A percentile compares a stretch with the other conserved stretches of the same genome.
Evolutionary conservation across 2,329 filamentous ascomycete species (phyloP).

Genomic region (Didymella lethalis): DNA sequence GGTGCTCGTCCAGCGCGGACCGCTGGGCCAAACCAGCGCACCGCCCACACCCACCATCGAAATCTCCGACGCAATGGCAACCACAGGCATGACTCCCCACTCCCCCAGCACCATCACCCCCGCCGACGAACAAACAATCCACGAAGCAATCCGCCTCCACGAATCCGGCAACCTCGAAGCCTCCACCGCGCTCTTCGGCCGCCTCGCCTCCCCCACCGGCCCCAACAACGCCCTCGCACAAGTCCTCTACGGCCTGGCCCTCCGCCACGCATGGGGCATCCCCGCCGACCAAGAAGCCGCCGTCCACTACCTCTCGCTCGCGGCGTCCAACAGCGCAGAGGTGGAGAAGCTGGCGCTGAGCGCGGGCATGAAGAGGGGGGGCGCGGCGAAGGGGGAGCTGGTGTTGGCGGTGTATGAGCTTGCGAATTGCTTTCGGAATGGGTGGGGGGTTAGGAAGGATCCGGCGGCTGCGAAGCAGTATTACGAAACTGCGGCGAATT

Average conservation of each 20-base stretch:
- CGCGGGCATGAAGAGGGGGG: constrained; percentile 90
- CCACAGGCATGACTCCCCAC: constrained; percentile 3
- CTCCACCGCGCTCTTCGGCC: constrained; percentile 86
- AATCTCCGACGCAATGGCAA: constrained; percentile 10
- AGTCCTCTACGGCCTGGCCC: constrained; percentile 90
- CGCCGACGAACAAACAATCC: constrained; percentile 68
- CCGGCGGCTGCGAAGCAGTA: constrained; percentile 86
- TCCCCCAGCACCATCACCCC: constrained; percentile 23
- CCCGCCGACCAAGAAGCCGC: constrained; percentile 72
- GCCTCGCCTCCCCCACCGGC: constrained; percentile 81
- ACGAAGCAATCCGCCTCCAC: constrained; percentile 93
- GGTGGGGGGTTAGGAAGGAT: constrained; percentile 90
- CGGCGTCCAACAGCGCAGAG: constrained; percentile 86
- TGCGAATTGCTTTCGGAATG: constrained; percentile 89
- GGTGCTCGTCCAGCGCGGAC: constrained; percentile 74
- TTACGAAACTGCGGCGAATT: constrained; percentile 95
- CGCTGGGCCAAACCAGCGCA: constrained; percentile 50
- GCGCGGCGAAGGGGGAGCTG: constrained; percentile 93
- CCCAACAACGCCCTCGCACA: constrained; percentile 94
- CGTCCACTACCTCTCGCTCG: constrained; percentile 83
- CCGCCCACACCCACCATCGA: constrained; percentile 42
- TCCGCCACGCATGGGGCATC: constrained; percentile 94
- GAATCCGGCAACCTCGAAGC: constrained; percentile 79
- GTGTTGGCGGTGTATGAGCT: constrained; percentile 96
- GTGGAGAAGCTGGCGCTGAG: constrained; percentile 86